Evolutionary conservation across 129 eudicot species (phyloP), one percentile per base, ranked within the genome.

Genomic region (Pseudognaphalium luteoalbum): DNA sequence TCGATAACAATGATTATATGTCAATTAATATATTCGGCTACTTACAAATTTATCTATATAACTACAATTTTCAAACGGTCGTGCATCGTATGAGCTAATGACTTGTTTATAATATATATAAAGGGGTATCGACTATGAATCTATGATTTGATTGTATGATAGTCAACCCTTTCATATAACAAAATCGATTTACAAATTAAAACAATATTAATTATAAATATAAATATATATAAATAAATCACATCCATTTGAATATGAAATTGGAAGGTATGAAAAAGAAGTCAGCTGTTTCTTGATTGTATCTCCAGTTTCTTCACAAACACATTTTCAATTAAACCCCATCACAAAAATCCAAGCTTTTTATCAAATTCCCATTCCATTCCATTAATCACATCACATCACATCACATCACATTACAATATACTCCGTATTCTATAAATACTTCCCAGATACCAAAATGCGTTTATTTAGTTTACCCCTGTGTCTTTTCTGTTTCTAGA

Each of bases 381-480:
- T 57, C 62, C 62, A n/a, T 6, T 5, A 57, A 19, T 57, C 62
- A 70, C 71, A 50, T 21, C 80, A 65, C 80, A 64, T 63, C 72
- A 19, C 79, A 63, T 75, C 66, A 39, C 37, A 57, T 17, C 42
- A 7, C 19, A 57, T 20, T 28, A 22, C 28, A 14, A 61, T 25
- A 25, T 25, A 0, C 28, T 25, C n/a, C n/a, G n/a, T n/a, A 9
- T 9, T 61, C 2, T 61, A 61, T 12, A 25, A 3, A 25, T 61
- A 61, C 6, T 21, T 20, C 62, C 63, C 71, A 60, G 10, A 30
- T 70, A 60, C 61, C 17, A 63, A n/a, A 39, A 78, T 70, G 71
- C 19, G 33, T 60, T 70, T 19, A 16, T 37, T 37, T 54, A 32
- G 4, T 57, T 57, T 28, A 21, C 35, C 61, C 73, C 35, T 28